These are phyloP conservation scores for Crassisporium funariophilum DNA, from an alignment of 768 basidiomycete species.

Conservation along the genomic window DNA sequence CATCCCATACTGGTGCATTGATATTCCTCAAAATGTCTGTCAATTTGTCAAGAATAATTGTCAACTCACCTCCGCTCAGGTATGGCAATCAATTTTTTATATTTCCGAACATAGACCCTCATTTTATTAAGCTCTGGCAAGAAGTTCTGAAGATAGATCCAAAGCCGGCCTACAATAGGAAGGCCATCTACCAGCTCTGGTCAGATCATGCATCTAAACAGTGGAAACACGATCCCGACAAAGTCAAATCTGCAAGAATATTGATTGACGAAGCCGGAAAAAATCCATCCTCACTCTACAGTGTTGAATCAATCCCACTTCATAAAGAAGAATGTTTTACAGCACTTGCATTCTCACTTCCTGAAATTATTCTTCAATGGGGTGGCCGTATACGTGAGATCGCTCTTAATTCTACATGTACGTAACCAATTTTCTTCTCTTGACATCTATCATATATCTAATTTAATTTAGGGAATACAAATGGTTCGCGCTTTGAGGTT, in stretches of 20 bases:
- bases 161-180: constrained; percentile 7
- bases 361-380: constrained; percentile 22
- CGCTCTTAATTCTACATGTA: constrained; percentile 33
- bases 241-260: constrained; percentile 29
- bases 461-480: constrained; percentile 28
- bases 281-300: background rate
- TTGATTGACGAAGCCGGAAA: constrained; percentile 18
- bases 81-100: too few relatives aligned
- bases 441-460: background rate
- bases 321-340: constrained; percentile 14
- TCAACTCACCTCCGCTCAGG: too few relatives aligned
- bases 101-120: too few relatives aligned
- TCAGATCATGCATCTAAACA: constrained; percentile 8
- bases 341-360: constrained; percentile 28
- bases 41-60: too few relatives aligned
- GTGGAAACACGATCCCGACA: constrained; percentile 27
- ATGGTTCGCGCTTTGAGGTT: constrained; percentile 31
- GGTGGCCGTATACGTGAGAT: constrained; percentile 26
- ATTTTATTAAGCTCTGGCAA: constrained; percentile 8
- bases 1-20: too few relatives aligned
- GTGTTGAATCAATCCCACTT: constrained; percentile 5
- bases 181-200: constrained; percentile 26
- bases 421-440: constrained; percentile 1
- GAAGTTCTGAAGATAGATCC: constrained; percentile 4
- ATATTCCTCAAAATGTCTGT: too few relatives aligned